Percentiles rank a stretch among this genome's conserved stretches.
Conservation (phyloP, 495 filamentous ascomycete species). For the Neurospora intermedia region DNA sequence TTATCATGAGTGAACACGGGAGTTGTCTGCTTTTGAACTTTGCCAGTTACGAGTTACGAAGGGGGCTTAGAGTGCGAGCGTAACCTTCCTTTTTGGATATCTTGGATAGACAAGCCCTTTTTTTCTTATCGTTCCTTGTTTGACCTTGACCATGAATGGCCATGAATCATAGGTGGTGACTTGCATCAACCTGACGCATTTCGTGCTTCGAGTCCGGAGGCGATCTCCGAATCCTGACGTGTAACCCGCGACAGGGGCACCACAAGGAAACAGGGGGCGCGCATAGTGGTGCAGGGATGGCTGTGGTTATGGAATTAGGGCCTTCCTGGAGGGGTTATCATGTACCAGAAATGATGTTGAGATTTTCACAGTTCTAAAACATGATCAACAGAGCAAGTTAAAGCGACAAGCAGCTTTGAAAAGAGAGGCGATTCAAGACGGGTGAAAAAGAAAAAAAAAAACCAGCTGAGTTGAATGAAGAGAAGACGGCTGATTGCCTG, state of each 20-base stretch:
- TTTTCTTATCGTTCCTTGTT: background rate
- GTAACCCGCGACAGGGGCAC: background rate
- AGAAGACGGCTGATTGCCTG: too few species aligned
- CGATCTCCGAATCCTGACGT: background rate
- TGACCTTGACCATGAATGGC: background rate
- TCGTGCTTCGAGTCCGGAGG: background rate
- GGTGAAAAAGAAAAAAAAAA: too few species aligned
- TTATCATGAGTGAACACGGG: background rate
- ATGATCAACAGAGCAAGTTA: too few species aligned
- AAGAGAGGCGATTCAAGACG: too few species aligned
- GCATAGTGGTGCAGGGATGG: background rate
- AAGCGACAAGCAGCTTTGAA: too few species aligned
- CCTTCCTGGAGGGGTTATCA: too few species aligned
- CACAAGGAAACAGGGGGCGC: background rate
- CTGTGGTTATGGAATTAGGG: too few species aligned
- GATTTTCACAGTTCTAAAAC: too few species aligned
- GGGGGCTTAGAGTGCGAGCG: background rate
- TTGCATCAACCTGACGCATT: background rate
- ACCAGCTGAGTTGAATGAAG: too few species aligned
- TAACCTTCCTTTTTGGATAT: background rate
- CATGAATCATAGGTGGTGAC: background rate
- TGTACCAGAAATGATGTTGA: too few species aligned
- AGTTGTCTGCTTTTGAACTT: background rate
- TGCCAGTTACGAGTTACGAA: background rate
- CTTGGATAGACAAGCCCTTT: background rate